phyloP scores from a whole-genome alignment of 345 rosid genomes.

The Moricandia arvensis region DNA sequence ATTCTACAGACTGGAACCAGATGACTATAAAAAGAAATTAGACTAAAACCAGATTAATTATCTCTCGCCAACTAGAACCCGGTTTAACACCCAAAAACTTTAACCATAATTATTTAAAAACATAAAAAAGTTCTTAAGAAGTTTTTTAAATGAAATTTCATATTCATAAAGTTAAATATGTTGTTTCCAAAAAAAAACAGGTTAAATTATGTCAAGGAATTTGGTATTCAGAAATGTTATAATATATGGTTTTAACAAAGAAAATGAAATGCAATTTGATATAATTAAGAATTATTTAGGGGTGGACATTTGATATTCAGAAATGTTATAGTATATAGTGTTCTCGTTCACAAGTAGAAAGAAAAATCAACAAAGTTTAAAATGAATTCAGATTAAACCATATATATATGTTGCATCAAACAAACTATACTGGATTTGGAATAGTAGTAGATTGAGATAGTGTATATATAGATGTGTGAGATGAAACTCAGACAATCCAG shows the following conservation, averaged over 20 bases:
- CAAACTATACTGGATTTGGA: not conserved
- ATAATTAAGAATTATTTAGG: not conserved
- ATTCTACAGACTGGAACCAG: not conserved
- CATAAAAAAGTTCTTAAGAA: not conserved
- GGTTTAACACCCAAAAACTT: not conserved
- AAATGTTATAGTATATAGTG: not conserved
- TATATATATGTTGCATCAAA: not conserved
- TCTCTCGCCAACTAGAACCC: not conserved
- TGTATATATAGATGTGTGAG: not conserved
- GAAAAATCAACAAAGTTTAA: constrained; percentile 2
- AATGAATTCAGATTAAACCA: not conserved
- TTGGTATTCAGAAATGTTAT: too few relatives aligned
- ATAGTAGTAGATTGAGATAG: not conserved
- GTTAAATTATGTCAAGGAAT: too few relatives aligned
- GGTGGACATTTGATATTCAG: not conserved
- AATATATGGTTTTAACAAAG: not conserved
- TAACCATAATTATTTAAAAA: not conserved
- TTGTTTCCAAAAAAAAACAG: too few relatives aligned
- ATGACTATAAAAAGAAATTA: not conserved
- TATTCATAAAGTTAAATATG: not conserved
- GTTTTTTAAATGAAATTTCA: not conserved
- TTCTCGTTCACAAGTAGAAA: not conserved
- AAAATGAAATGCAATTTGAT: not conserved
- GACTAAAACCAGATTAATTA: not conserved
- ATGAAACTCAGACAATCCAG: constrained; percentile 30